These are phyloP conservation scores for Dendrobium officinale DNA, from an alignment of 106 monocot genomes.

Conservation along the genomic window DNA sequence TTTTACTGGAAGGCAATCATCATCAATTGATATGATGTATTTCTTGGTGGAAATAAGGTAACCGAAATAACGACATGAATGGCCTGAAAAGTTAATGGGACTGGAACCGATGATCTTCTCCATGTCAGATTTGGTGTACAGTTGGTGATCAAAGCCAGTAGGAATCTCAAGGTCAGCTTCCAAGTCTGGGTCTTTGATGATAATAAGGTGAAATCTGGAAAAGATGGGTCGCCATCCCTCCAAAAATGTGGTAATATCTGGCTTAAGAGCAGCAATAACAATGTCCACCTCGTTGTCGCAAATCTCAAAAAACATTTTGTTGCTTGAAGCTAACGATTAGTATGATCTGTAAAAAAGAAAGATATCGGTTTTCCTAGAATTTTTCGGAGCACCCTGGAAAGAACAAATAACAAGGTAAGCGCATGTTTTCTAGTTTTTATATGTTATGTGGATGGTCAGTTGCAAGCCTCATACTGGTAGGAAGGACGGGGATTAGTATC, in stretches of 20 bases:
- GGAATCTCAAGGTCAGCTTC: slow-evolving; percentile 57
- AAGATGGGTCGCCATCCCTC: slow-evolving; percentile 70
- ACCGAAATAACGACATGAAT: slow-evolving; percentile 84
- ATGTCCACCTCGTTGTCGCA: slow-evolving; percentile 62
- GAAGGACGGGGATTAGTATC: slow-evolving; percentile 60
- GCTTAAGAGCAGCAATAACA: slow-evolving; percentile 60
- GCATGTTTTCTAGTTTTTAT: not conserved
- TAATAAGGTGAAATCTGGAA: slow-evolving; percentile 62
- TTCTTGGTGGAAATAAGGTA: slow-evolving; percentile 81
- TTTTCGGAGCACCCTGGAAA: slow-evolving; percentile 81
- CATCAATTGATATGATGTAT: slow-evolving; percentile 71
- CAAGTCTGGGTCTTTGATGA: slow-evolving; percentile 75
- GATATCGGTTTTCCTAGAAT: slow-evolving; percentile 24
- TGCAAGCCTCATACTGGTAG: slow-evolving; percentile 56
- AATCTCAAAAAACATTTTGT: slow-evolving; percentile 52
- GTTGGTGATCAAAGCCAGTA: slow-evolving; percentile 62
- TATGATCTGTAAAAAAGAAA: not conserved
- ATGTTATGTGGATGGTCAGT: not conserved
- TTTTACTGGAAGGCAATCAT: slow-evolving; percentile 59
- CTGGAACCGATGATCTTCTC: slow-evolving; percentile 29
- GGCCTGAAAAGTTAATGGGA: slow-evolving; percentile 63
- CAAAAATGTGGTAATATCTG: slow-evolving; percentile 60
- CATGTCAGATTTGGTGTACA: slow-evolving; percentile 73
- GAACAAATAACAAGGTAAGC: not conserved
- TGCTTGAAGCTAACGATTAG: not conserved